Conservation (phyloP, 148 eudicot species). For the Chenopodium formosanum region DNA sequence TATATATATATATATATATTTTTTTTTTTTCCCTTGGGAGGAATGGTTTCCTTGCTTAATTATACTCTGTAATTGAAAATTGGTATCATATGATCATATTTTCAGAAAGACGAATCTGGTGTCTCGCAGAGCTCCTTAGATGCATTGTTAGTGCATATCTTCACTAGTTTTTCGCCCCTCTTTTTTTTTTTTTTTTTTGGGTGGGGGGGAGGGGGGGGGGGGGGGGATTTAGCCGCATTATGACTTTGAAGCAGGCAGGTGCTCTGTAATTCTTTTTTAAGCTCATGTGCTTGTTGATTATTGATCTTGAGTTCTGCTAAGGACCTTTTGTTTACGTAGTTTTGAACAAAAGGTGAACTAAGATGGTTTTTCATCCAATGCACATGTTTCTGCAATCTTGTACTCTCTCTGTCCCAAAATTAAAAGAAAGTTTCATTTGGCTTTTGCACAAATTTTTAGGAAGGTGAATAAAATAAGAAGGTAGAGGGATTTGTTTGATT, state of each 20-base stretch:
- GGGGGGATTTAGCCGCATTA: too few relatives aligned
- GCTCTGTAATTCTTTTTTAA: not conserved
- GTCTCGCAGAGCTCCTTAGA: not conserved
- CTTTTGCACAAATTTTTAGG: too few relatives aligned
- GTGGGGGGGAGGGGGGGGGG: too few relatives aligned
- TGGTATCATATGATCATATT: not conserved
- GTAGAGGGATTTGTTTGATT: too few relatives aligned
- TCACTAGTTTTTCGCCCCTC: not conserved
- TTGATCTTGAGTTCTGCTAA: not conserved
- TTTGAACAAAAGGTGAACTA: not conserved
- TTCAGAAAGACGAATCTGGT: not conserved
- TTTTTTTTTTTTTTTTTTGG: too few relatives aligned
- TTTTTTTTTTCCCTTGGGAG: not conserved
- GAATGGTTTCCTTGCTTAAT: not conserved
- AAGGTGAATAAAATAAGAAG: too few relatives aligned
- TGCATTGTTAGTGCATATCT: not conserved
- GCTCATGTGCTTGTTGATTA: not conserved
- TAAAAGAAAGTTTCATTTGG: too few relatives aligned
- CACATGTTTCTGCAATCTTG: not conserved
- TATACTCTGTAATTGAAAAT: not conserved
- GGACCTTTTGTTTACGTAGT: not conserved
- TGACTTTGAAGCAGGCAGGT: not conserved
- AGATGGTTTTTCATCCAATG: not conserved
- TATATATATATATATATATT: too few relatives aligned
- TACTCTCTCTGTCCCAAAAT: not conserved